phyloP scores from a whole-genome alignment of 1,284 basidiomycete species.

The Salmacisia buchloeana region DNA sequence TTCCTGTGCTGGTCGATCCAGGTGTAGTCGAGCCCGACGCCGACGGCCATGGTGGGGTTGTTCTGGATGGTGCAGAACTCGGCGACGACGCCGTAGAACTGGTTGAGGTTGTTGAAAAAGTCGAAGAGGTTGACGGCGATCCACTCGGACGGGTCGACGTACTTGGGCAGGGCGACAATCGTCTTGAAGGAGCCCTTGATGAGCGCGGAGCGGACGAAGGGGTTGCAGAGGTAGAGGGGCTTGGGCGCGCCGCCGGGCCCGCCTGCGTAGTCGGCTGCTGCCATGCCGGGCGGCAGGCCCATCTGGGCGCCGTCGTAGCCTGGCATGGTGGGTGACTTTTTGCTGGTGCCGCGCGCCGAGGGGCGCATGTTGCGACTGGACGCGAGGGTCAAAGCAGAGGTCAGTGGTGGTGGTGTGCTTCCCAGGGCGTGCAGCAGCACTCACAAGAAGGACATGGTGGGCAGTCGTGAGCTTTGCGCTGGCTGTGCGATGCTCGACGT shows the following conservation, averaged over 20 bases:
- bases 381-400: not conserved
- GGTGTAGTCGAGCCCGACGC: constrained; percentile 85
- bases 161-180: constrained; percentile 94
- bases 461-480: not conserved
- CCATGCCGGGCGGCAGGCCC: not conserved
- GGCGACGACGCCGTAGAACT: constrained; percentile 90
- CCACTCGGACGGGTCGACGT: constrained; percentile 65
- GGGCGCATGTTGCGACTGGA: not conserved
- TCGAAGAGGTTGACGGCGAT: constrained; percentile 75
- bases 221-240: constrained; percentile 48
- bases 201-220: constrained; percentile 87
- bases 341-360: constrained; percentile 7
- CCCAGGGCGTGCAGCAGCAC: not conserved
- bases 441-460: constrained; percentile 6
- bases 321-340: constrained; percentile 2
- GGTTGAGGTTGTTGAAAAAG: constrained; percentile 84
- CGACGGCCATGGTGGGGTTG: constrained; percentile 91
- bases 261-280: not conserved
- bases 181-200: constrained; percentile 99
- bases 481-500: not conserved
- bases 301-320: not conserved
- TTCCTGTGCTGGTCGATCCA: constrained; percentile 86
- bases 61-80: constrained; percentile 87
- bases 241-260: constrained; percentile 17
- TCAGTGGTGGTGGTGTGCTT: not conserved